Evolutionary conservation across 2,329 filamentous ascomycete species (phyloP).

Genomic region (Fusarium sp.): DNA sequence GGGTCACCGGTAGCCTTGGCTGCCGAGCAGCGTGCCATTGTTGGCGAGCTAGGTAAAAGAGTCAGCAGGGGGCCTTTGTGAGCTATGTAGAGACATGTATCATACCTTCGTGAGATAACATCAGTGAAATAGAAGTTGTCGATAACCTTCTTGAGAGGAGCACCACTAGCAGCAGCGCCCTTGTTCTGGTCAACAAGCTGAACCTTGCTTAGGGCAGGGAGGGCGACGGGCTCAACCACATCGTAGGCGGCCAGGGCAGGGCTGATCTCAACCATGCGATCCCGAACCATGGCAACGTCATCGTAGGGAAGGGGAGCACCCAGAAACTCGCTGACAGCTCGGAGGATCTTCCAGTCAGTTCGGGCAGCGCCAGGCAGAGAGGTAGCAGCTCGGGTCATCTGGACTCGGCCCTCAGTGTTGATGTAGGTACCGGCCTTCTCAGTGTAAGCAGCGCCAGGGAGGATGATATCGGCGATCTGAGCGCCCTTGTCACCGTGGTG

Average conservation of each 20-base stretch:
- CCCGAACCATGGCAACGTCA: conserved; percentile 87
- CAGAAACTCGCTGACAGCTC: conserved; percentile 91
- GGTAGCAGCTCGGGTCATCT: conserved; percentile 92
- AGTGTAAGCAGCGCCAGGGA: conserved; percentile 95
- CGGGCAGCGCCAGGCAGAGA: conserved; percentile 89
- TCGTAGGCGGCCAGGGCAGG: conserved; percentile 92
- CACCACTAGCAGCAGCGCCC: conserved; percentile 78
- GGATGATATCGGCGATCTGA: conserved; percentile 91
- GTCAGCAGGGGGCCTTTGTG: conserved; percentile 39
- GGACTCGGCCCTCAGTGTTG: conserved; percentile 97
- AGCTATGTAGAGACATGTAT: conserved; percentile 37
- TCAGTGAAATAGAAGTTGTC: conserved; percentile 99
- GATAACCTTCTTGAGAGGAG: conserved; percentile 84
- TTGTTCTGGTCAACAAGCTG: conserved; percentile 98
- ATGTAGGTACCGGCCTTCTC: conserved; percentile 97
- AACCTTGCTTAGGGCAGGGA: conserved; percentile 85
- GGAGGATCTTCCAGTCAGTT: conserved; percentile 99
- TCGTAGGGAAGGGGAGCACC: conserved; percentile 91
- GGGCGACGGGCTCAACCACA: conserved; percentile 83
- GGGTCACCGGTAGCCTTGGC: conserved; percentile 87
- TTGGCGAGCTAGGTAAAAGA: conserved; percentile 79
- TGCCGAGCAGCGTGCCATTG: conserved; percentile 97
- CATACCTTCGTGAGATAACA: conserved; percentile 93
- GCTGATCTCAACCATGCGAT: conserved; percentile 95
- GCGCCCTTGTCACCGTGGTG: conserved; percentile 97